Evolutionary conservation across 768 basidiomycete species (phyloP), one percentile per base, ranked within the genome.

Genomic region (Collybia sp.): DNA sequence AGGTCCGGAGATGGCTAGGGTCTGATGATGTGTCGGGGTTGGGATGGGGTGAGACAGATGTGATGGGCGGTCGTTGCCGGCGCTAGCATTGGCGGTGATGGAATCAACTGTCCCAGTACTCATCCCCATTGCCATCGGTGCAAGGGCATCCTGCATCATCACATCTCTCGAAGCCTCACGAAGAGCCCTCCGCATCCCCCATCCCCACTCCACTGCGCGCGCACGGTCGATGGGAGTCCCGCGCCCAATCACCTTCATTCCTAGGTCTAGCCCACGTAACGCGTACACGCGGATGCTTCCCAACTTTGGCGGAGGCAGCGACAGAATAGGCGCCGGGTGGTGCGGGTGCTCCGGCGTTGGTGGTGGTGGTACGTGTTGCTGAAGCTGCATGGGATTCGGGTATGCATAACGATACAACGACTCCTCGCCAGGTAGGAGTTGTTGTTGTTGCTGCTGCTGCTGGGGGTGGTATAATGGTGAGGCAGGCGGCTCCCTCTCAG

Each of bases 271-370:
- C 25, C 58, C 52, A 15, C 59, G 49, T 42, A 69, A 42, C 34
- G 53, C 52, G 15, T 51, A 47, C 40, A 66, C 66, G 1, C 58
- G 61, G 30, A 69, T 58, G 4, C 59, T 58, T 3, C 58, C 57
- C 40, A 69, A 49, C n/a, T 55, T 46, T n/a, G 68, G 68, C 1
- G 65, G 65, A 6, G 68, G 68, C 2, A 68, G 49, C 3, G 65
- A 60, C 13, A 69, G 47, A 6, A 63, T 62, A 10, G 63, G 58
- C 3, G 57, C 45, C 1, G 50, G 50, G 2, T 49, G 46, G 13
- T 50, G 45, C n/a, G 47, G 45, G 35, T 15, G 45, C 11, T 40
- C n/a, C 17, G 16, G 40, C 38, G 37, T 18, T 4, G 44, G 8
- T 20, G 43, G 8, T 20, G 43, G 13, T 36, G 49, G 54, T 16